Evolutionary conservation across 1,139 yeast species (phyloP).

Genomic region (Waltiozyma sp.): DNA sequence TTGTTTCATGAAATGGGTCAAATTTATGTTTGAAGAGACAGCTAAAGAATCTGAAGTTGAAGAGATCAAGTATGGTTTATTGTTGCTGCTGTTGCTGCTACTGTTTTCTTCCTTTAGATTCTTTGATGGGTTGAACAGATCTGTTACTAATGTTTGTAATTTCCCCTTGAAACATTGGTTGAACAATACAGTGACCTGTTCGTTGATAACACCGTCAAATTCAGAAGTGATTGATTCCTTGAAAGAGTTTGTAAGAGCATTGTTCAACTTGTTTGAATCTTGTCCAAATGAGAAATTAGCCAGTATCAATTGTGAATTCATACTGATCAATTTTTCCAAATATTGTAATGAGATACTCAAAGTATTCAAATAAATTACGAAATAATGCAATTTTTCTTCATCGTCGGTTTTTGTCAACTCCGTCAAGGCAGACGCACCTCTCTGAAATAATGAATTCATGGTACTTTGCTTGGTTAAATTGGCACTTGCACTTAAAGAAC

Average conservation of each 20-base stretch:
- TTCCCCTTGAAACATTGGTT: conserved; percentile 24
- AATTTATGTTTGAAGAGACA: conserved; percentile 19
- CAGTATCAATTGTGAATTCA: conserved; percentile 51
- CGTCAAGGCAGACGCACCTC: conserved; percentile 20
- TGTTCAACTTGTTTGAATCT: conserved; percentile 33
- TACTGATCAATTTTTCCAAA: conserved; percentile 39
- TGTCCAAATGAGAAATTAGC: conserved; percentile 39
- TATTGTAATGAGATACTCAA: conserved; percentile 13
- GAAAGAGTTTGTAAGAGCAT: conserved; percentile 35
- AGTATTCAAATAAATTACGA: background rate
- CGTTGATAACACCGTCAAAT: background rate
- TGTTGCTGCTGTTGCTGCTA: conserved; percentile 31
- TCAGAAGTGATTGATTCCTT: conserved; percentile 22
- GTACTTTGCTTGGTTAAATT: conserved; percentile 6
- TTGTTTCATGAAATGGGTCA: conserved; percentile 37
- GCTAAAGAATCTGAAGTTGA: conserved; percentile 21
- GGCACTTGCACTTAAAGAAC: background rate
- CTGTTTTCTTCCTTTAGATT: too few relatives aligned
- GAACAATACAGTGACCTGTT: conserved; percentile 25
- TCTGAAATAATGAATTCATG: conserved; percentile 18
- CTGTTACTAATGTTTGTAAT: conserved; percentile 37
- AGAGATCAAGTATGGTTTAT: conserved; percentile 38
- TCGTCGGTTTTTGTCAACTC: conserved; percentile 25
- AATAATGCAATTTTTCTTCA: background rate
- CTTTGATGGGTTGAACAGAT: conserved; percentile 30